Percentiles rank a stretch among this genome's conserved stretches.
Evolutionary conservation across 345 rosid genomes (phyloP).

Genomic region (Arabidopsis arenosa): DNA sequence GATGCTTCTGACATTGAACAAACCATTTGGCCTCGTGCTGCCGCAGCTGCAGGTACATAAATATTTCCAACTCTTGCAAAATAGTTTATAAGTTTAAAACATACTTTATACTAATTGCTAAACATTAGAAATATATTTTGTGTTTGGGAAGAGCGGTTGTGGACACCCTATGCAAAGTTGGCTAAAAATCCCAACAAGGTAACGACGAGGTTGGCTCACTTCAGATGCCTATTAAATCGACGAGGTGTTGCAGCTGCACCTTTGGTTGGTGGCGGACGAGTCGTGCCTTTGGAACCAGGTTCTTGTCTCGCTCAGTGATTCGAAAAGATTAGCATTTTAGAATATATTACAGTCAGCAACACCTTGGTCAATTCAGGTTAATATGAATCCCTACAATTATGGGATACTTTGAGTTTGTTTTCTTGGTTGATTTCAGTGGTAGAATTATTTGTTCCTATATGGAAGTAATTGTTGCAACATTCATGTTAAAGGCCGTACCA

Average conservation of each 20-base stretch:
- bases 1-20: slow-evolving; percentile 72
- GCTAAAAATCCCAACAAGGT: slow-evolving; percentile 54
- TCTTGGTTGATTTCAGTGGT: neutral
- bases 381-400: neutral
- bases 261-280: slow-evolving; percentile 55
- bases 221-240: slow-evolving; percentile 73
- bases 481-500: neutral
- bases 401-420: neutral
- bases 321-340: neutral
- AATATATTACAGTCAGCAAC: slow-evolving; percentile 9
- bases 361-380: neutral
- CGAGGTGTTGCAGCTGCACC: slow-evolving; percentile 80
- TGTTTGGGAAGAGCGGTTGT: slow-evolving; percentile 59
- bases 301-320: slow-evolving; percentile 62
- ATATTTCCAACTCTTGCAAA: neutral
- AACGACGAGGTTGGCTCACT: slow-evolving; percentile 58
- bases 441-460: neutral
- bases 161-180: slow-evolving; percentile 65
- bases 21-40: slow-evolving; percentile 90
- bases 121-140: neutral
- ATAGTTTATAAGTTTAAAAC: neutral
- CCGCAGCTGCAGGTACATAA: slow-evolving; percentile 75
- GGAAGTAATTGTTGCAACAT: neutral
- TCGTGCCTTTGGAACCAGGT: slow-evolving; percentile 61
- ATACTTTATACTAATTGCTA: neutral